A percentile compares a stretch with the other conserved stretches of the same genome.
Evolutionary conservation across 331 rosid species (phyloP).

Genomic region (Cydonia oblonga): DNA sequence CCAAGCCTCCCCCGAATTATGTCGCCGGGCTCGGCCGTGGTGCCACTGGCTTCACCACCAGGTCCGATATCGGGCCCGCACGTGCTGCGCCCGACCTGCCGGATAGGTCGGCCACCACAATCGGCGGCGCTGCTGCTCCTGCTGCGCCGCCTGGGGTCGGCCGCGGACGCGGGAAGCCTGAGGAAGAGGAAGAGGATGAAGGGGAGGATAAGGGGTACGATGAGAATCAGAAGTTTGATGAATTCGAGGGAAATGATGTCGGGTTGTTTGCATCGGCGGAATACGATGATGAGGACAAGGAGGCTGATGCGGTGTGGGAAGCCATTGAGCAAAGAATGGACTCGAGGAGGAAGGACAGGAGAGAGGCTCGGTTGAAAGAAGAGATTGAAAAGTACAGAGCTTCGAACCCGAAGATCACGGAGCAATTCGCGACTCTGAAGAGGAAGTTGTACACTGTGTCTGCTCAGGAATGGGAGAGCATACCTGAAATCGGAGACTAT

Average conservation of each 20-base stretch:
- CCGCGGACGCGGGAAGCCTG: conserved; percentile 60
- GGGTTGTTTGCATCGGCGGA: conserved; percentile 79
- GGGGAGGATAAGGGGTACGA: conserved; percentile 78
- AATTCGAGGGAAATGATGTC: conserved; percentile 78
- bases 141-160: conserved; percentile 29
- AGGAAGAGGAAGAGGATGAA: conserved; percentile 76
- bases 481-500: conserved; percentile 74
- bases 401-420: conserved; percentile 66
- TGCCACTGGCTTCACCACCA: conserved; percentile 73
- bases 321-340: conserved; percentile 78
- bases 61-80: conserved; percentile 81
- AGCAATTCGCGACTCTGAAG: conserved; percentile 69
- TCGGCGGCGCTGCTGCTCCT: conserved; percentile 33
- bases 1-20: conserved; percentile 70
- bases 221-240: conserved; percentile 78
- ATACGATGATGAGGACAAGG: conserved; percentile 82
- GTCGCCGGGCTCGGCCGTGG: conserved; percentile 91
- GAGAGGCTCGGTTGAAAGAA: conserved; percentile 78
- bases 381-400: conserved; percentile 81
- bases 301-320: conserved; percentile 90
- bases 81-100: conserved; percentile 70
- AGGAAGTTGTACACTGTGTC: conserved; percentile 54
- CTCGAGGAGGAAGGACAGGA: conserved; percentile 69
- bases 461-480: conserved; percentile 62
- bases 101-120: conserved; percentile 45